A percentile compares a stretch with the other conserved stretches of the same genome.
phyloP scores from a whole-genome alignment of 352 stramenopile species.

The Globisporangium ultimum region DNA sequence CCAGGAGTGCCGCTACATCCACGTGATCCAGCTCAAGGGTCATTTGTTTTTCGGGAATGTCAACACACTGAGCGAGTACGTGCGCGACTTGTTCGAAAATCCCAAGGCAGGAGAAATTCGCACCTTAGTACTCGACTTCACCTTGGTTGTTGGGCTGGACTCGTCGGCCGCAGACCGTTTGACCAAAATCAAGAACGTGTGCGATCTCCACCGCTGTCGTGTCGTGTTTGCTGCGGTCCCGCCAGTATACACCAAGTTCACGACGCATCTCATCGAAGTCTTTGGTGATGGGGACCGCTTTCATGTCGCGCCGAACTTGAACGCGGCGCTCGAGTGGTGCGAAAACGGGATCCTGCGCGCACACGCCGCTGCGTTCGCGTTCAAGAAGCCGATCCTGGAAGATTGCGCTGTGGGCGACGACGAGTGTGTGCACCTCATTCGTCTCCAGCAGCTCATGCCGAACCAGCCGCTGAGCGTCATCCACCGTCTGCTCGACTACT shows the following conservation, averaged over 20 bases:
- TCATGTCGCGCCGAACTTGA: constrained; percentile 59
- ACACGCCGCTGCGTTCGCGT: constrained; percentile 16
- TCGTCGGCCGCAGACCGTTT: constrained; percentile 75
- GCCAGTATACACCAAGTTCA: constrained; percentile 56
- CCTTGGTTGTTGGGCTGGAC: constrained; percentile 90
- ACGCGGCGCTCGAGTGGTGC: constrained; percentile 66
- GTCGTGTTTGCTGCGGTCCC: constrained; percentile 72
- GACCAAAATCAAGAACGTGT: constrained; percentile 79
- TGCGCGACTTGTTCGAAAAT: constrained; percentile 67
- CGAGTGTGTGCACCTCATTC: constrained; percentile 47
- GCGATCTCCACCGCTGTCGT: constrained; percentile 58
- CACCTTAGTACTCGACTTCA: constrained; percentile 90
- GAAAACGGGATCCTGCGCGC: constrained; percentile 60
- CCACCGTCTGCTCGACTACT: constrained; percentile 71
- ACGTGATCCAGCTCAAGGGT: constrained; percentile 74
- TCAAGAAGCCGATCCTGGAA: constrained; percentile 15
- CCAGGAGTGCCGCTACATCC: constrained; percentile 75
- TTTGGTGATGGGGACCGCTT: constrained; percentile 51
- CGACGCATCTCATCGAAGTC: constrained; percentile 46
- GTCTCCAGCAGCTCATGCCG: constrained; percentile 65
- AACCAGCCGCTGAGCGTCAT: constrained; percentile 59
- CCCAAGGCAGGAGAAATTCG: constrained; percentile 19
- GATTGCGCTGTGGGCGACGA: constrained; percentile 27
- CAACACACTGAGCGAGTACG: constrained; percentile 85
- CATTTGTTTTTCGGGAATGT: constrained; percentile 91